Base-by-base conservation (phyloP, 371 early-diverging fungal species). In the Lichtheimia ornata region DNA sequence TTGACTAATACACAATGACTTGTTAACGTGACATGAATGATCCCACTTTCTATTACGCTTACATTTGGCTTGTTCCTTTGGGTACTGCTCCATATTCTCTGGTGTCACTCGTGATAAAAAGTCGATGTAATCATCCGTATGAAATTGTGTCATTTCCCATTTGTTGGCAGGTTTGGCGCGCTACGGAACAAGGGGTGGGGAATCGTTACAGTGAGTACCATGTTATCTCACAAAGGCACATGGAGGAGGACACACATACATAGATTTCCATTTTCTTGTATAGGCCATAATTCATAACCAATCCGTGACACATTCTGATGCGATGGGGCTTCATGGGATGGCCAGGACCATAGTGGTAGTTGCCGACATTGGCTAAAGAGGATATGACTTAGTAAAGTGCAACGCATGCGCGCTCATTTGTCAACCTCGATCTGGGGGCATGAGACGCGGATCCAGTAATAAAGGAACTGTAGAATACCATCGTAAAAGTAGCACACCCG, bases 251-350 rank as follows among this genome's bases (percentile, higher is more conserved):
- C 22, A 35, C 4, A 53, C 57, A 67, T 71, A 77, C 81, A 56
- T 74, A 77, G 54, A 81, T 74, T 51, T 81, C 81, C 94, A 99
- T 90, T 54, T 95, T 82, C 69, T 93, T 91, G 69, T 94, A 90
- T 17, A 99, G 81, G 14, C 89, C 91, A 78, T 95, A 97, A 17
- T 90, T 90, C 63, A 93, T 76, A 5, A 99, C 89, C 41, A 99
- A 79, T 58, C 92, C 91, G 74, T 99, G 96, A 40, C 96, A 92
- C 83, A 98, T 88, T 67, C 91, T 86, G 58, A 97, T 90, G 56
- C 99, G 84, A 64, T 94, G 92, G 28, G 99, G 99, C 66, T 97
- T 96, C 99, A 98, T 98, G n/a, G 97, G 96, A 69, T 96, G 96
- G 12, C 86, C 86, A 50, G 81, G 78, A 13, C 88, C 88, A 67